Evolutionary conservation across 2,329 filamentous ascomycete species (phyloP).

Genomic region (Diplodia corticola): DNA sequence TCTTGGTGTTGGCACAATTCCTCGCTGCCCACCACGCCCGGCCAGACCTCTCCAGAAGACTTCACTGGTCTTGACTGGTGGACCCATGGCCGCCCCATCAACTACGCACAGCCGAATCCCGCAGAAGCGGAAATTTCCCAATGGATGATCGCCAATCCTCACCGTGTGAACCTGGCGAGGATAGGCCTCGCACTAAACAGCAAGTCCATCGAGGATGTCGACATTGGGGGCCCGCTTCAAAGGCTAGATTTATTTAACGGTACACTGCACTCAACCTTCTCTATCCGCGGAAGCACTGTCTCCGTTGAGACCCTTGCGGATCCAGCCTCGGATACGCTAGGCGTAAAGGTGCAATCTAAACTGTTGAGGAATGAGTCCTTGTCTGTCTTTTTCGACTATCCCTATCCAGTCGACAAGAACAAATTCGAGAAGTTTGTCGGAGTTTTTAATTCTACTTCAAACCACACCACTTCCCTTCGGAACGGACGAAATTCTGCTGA

Average conservation of each 20-base stretch:
- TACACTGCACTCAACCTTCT: conserved; percentile 47
- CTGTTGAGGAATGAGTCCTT: conserved; percentile 43
- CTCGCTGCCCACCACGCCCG: conserved; percentile 42
- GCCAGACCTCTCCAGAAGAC: conserved; percentile 39
- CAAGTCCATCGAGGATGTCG: conserved; percentile 29
- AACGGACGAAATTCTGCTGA: conserved; percentile 35
- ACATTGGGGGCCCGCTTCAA: conserved; percentile 32
- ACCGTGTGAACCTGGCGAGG: conserved; percentile 52
- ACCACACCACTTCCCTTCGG: conserved; percentile 46
- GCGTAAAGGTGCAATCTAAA: conserved; percentile 46
- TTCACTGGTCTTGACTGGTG: conserved; percentile 48
- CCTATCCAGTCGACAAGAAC: conserved; percentile 49
- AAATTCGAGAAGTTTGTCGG: conserved; percentile 59
- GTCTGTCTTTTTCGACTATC: conserved; percentile 56
- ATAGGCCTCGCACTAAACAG: conserved; percentile 48
- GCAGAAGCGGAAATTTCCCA: conserved; percentile 47
- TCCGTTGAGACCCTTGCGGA: conserved; percentile 50
- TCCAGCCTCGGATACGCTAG: conserved; percentile 49
- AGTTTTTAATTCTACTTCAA: conserved; percentile 50
- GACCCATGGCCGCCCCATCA: conserved; percentile 47
- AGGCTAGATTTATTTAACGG: conserved; percentile 53
- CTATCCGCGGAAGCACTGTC: conserved; percentile 43
- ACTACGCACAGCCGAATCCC: conserved; percentile 47
- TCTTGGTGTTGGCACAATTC: conserved; percentile 51
- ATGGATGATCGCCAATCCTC: conserved; percentile 57